Conservation (phyloP, 148 eudicot species). For the Chenopodium suecicum region DNA sequence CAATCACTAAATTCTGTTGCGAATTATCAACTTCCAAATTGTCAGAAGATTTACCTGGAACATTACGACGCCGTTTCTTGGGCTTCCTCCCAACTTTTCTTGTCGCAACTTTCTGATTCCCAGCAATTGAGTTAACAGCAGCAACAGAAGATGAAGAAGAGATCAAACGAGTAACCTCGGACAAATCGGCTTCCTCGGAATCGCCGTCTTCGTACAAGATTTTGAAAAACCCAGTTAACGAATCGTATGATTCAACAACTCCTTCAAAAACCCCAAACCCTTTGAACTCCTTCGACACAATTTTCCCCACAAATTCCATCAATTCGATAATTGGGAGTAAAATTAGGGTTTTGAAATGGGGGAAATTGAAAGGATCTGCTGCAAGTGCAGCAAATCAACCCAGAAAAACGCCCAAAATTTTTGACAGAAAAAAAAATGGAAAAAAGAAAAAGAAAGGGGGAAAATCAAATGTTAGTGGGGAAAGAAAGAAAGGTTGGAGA, state of each 20-base stretch:
- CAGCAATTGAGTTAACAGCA: constrained; percentile 10
- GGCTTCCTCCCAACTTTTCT: constrained; percentile 43
- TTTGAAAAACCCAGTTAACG: constrained; percentile 47
- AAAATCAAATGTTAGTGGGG: not conserved
- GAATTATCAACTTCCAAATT: constrained; percentile 20
- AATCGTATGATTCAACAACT: constrained; percentile 48
- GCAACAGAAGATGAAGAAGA: not conserved
- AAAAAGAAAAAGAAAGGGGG: not conserved
- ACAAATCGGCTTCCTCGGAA: constrained; percentile 49
- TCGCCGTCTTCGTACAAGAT: constrained; percentile 62
- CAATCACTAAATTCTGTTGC: constrained; percentile 25
- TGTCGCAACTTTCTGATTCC: constrained; percentile 12
- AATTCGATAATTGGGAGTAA: constrained; percentile 17
- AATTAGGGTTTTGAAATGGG: constrained; percentile 21
- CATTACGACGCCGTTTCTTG: constrained; percentile 37
- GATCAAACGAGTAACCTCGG: constrained; percentile 33
- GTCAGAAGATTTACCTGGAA: constrained; percentile 43
- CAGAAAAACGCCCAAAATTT: constrained; percentile 2
- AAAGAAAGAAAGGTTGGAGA: constrained; percentile 6
- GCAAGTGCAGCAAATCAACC: not conserved
- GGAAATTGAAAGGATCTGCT: not conserved
- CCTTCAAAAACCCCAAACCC: constrained; percentile 59
- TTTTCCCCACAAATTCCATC: constrained; percentile 71
- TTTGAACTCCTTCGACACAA: constrained; percentile 50
- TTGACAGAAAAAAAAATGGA: not conserved